These are phyloP conservation scores for Coleophoma crateriformis DNA, from an alignment of 2,329 filamentous ascomycete species.

Conservation along the genomic window DNA sequence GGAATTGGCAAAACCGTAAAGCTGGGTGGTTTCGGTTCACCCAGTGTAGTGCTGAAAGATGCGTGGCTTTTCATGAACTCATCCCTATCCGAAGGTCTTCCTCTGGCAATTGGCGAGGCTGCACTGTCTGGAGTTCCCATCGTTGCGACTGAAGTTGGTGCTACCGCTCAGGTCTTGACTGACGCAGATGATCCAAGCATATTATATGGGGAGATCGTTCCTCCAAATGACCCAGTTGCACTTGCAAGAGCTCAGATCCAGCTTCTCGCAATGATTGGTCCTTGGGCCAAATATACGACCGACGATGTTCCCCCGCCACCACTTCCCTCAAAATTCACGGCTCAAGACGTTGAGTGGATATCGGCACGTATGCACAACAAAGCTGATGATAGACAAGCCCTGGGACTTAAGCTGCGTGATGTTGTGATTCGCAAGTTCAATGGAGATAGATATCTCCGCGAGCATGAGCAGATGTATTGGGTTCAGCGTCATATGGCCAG, in stretches of 20 bases:
- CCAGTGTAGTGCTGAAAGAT: constrained; percentile 46
- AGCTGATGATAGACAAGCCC: constrained; percentile 43
- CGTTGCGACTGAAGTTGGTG: constrained; percentile 47
- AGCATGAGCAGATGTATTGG: constrained; percentile 30
- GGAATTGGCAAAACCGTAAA: constrained; percentile 42
- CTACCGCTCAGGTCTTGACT: constrained; percentile 44
- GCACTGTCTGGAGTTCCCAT: constrained; percentile 46
- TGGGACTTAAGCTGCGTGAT: constrained; percentile 47
- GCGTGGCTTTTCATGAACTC: constrained; percentile 54
- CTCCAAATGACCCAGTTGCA: constrained; percentile 55
- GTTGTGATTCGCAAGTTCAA: constrained; percentile 51
- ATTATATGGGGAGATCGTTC: constrained; percentile 48
- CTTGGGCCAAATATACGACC: constrained; percentile 51
- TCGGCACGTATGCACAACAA: constrained; percentile 56
- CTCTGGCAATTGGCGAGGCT: constrained; percentile 45
- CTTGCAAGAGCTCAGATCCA: constrained; percentile 54
- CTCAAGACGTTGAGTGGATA: constrained; percentile 45
- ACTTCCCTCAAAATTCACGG: constrained; percentile 41
- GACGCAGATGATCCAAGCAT: constrained; percentile 30
- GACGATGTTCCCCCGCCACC: constrained; percentile 36
- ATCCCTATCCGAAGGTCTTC: constrained; percentile 45
- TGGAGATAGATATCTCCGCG: constrained; percentile 48
- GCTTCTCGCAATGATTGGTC: constrained; percentile 51
- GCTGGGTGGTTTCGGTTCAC: constrained; percentile 50
- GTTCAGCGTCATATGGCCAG: background rate